Evolutionary conservation across 2,329 filamentous ascomycete genomes (phyloP).

Genomic region (Samsoniella hepiali): DNA sequence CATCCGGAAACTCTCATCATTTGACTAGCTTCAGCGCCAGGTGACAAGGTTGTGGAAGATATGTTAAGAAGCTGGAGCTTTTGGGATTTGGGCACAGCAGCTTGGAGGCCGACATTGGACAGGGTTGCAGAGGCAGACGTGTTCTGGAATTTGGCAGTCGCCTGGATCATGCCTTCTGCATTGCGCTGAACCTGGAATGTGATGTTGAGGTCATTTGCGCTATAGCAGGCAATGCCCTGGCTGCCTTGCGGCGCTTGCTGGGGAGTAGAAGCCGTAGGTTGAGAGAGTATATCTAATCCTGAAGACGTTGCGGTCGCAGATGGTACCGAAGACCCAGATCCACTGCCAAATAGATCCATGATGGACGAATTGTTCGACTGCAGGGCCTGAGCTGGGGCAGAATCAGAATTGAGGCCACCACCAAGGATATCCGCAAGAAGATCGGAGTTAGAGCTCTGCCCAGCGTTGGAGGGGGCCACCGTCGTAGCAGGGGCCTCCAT

Average conservation of each 20-base stretch:
- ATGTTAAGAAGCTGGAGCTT: constrained; percentile 90
- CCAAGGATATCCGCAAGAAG: constrained; percentile 89
- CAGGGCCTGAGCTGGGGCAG: constrained; percentile 40
- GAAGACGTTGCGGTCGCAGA: constrained; percentile 38
- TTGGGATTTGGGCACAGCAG: constrained; percentile 93
- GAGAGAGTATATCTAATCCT: constrained; percentile 48
- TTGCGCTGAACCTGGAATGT: constrained; percentile 82
- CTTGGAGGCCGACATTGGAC: constrained; percentile 78
- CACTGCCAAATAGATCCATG: constrained; percentile 78
- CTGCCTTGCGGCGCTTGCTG: constrained; percentile 36
- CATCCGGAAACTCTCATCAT: constrained; percentile 82
- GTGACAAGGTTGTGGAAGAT: constrained; percentile 71
- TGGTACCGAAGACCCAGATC: constrained; percentile 38
- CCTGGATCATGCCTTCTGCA: constrained; percentile 73
- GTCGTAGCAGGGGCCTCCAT: constrained; percentile 70
- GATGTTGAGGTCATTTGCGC: constrained; percentile 79
- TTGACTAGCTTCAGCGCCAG: constrained; percentile 82
- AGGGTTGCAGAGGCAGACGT: constrained; percentile 62
- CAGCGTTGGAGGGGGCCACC: constrained; percentile 45
- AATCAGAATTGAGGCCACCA: constrained; percentile 54
- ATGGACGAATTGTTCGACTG: constrained; percentile 66
- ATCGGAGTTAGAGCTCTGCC: constrained; percentile 72
- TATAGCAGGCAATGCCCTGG: constrained; percentile 69
- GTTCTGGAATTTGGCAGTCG: constrained; percentile 82
- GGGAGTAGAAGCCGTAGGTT: constrained; percentile 47